phyloP scores from a whole-genome alignment of 2,329 filamentous ascomycete species.

The Sporothrix humicola region DNA sequence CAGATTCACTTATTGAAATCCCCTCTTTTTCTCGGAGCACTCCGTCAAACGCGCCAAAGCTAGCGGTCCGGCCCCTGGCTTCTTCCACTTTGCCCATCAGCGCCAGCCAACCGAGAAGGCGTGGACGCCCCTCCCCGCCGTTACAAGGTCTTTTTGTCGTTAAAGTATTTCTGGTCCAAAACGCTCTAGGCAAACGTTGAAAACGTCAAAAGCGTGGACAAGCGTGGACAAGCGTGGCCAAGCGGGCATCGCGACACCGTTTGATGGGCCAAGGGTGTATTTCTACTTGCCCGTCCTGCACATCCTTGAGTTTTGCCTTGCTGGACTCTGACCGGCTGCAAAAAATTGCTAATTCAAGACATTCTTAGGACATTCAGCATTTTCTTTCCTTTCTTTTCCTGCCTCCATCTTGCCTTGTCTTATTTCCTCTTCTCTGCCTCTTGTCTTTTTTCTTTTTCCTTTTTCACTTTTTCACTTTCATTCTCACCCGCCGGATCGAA shows the following conservation, averaged over 20 bases:
- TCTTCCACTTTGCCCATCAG: constrained; percentile 21
- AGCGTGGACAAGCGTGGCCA: background rate
- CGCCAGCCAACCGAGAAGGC: background rate
- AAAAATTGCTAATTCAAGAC: background rate
- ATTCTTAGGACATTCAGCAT: background rate
- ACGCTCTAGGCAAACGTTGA: background rate
- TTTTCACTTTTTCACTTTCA: background rate
- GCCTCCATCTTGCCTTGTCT: background rate
- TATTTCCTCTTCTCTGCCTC: background rate
- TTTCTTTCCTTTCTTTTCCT: background rate
- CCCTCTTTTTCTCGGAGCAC: constrained; percentile 16
- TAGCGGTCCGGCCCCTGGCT: constrained; percentile 28
- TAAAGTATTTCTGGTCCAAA: background rate
- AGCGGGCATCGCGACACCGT: background rate
- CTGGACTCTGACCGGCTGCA: background rate
- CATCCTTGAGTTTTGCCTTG: background rate
- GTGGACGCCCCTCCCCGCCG: background rate
- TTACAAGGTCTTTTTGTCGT: background rate
- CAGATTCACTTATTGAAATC: background rate
- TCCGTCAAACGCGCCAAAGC: constrained; percentile 21
- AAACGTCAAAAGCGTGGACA: background rate
- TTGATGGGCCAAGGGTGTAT: constrained; percentile 14
- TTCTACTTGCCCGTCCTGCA: constrained; percentile 5
- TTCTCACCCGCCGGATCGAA: constrained; percentile 20
- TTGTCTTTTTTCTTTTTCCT: background rate